These are phyloP conservation scores for Pythium coloratum DNA, from an alignment of 352 stramenopile genomes.

Conservation along the genomic window DNA sequence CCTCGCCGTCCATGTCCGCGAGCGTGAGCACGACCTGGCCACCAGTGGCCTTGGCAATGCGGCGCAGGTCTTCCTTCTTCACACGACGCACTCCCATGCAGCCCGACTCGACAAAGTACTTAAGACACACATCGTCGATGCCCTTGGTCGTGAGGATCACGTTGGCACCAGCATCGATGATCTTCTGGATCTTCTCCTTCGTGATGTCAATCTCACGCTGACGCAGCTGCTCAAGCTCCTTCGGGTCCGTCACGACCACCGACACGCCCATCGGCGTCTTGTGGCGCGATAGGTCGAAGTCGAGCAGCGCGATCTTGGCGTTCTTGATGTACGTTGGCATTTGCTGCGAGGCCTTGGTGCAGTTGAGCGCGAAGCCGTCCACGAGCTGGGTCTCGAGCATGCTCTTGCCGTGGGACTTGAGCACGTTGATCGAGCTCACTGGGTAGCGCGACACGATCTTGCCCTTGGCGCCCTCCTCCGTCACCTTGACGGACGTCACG, in stretches of 20 bases:
- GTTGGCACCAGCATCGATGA: conserved; percentile 97
- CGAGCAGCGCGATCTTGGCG: conserved; percentile 96
- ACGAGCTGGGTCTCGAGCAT: conserved; percentile 91
- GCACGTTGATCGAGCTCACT: conserved; percentile 98
- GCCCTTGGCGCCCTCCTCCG: conserved; percentile 79
- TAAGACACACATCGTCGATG: conserved; percentile 99
- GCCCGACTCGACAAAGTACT: conserved; percentile 99
- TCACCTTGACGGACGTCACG: conserved; percentile 95
- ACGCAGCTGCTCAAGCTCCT: conserved; percentile 98
- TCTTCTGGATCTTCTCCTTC: conserved; percentile 99
- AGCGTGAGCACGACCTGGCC: conserved; percentile 97
- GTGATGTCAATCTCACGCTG: conserved; percentile 99
- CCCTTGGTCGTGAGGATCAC: conserved; percentile 99
- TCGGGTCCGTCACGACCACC: conserved; percentile 91
- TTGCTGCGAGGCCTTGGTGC: conserved; percentile 95
- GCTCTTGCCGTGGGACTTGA: conserved; percentile 96
- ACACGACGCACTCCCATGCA: conserved; percentile 97
- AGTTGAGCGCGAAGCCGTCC: conserved; percentile 97
- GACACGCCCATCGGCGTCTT: conserved; percentile 97
- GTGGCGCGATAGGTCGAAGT: conserved; percentile 99
- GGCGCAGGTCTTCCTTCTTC: conserved; percentile 98
- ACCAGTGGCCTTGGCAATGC: conserved; percentile 98
- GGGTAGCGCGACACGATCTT: conserved; percentile 93
- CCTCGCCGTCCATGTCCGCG: conserved; percentile 98
- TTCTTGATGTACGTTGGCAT: conserved; percentile 97